Evolutionary conservation across 306 rosid species (phyloP).

Genomic region (Trichosanthes truncata): DNA sequence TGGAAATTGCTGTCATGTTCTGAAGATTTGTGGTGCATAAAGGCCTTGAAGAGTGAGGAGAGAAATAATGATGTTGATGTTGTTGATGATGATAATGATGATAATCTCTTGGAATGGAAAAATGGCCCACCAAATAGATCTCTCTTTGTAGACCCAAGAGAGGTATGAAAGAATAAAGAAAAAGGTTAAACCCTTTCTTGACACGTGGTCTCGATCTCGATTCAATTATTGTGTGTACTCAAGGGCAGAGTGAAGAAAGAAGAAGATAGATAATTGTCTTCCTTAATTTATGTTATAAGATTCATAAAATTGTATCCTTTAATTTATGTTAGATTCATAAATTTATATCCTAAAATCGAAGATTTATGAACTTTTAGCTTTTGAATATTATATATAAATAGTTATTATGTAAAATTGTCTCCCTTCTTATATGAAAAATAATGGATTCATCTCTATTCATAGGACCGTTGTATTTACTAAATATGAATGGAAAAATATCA

Average conservation of each 20-base stretch:
- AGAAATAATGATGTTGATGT: not conserved
- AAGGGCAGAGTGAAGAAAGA: not conserved
- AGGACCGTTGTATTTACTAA: no score
- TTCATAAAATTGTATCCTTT: not conserved
- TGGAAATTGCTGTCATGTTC: constrained; percentile 70
- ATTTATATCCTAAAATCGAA: no score
- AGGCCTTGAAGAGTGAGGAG: constrained; percentile 49
- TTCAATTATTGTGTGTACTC: not conserved
- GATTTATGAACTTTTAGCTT: no score
- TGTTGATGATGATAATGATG: not conserved
- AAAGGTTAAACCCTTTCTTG: not conserved
- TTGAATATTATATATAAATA: no score
- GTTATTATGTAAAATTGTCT: no score
- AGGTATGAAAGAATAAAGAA: constrained; percentile 34
- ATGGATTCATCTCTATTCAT: no score
- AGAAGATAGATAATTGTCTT: not conserved
- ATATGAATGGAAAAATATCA: no score
- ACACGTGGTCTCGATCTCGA: not conserved
- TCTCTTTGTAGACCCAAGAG: constrained; percentile 98
- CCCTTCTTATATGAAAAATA: no score
- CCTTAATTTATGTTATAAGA: not conserved
- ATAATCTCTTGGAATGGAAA: constrained; percentile 29
- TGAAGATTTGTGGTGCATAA: constrained; percentile 92
- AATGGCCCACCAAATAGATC: constrained; percentile 47
- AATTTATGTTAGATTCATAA: not conserved